A percentile compares a stretch with the other conserved stretches of the same genome.
These are phyloP conservation scores for Alternaria sp. DNA, from an alignment of 2,329 filamentous ascomycete species.

Conservation along the genomic window DNA sequence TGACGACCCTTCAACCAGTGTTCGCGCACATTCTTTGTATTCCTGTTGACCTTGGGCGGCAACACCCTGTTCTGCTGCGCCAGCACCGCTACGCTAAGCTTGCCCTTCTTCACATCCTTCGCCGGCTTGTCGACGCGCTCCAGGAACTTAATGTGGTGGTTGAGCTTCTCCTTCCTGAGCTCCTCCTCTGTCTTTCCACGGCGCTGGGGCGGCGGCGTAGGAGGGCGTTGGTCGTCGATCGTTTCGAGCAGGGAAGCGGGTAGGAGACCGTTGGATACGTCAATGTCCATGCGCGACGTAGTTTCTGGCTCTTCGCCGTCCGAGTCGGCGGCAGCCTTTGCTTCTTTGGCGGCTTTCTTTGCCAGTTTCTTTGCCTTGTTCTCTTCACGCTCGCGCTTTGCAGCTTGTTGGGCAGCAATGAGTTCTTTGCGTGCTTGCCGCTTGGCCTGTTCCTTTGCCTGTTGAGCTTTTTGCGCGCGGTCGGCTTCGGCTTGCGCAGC, in stretches of 20 bases:
- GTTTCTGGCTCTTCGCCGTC: constrained; percentile 15
- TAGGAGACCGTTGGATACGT: constrained; percentile 59
- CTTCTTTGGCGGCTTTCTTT: constrained; percentile 25
- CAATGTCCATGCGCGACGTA: constrained; percentile 25
- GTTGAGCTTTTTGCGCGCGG: constrained; percentile 41
- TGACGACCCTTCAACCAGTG: constrained; percentile 55
- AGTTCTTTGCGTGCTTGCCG: constrained; percentile 44
- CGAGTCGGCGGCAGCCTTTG: constrained; percentile 15
- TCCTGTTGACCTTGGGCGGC: constrained; percentile 55
- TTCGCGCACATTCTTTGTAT: constrained; percentile 50
- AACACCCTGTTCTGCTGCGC: constrained; percentile 54
- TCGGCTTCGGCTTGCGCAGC: constrained; percentile 42
- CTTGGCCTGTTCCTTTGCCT: constrained; percentile 39
- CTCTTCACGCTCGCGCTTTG: constrained; percentile 43
- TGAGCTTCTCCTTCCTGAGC: constrained; percentile 56
- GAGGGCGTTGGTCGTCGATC: constrained; percentile 55
- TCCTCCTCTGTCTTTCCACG: constrained; percentile 37
- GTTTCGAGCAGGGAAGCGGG: constrained; percentile 61
- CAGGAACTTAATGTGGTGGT: constrained; percentile 59
- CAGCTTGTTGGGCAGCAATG: constrained; percentile 45
- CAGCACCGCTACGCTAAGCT: constrained; percentile 60
- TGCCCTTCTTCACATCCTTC: constrained; percentile 61
- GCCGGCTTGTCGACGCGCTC: constrained; percentile 58
- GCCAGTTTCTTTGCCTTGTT: constrained; percentile 45
- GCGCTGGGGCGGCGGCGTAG: constrained; percentile 53